Evolutionary conservation across 345 rosid genomes (phyloP).

Genomic region (rapeseed (Brassica napus)): Da-Ae NC_063435.1:6209501-6210000

Average conservation of each 20-base stretch:
- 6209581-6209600: background rate
- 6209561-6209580: background rate
- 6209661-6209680: background rate
- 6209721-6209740: background rate
- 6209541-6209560: background rate
- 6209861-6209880: slow-evolving; percentile 1
- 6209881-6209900: slow-evolving; percentile 10
- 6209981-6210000: background rate
- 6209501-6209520: background rate
- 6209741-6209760: background rate
- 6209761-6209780: background rate
- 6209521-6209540: background rate
- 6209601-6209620: background rate
- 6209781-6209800: slow-evolving; percentile 8
- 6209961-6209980: slow-evolving; percentile 2
- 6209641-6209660: background rate
- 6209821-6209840: background rate
- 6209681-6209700: background rate
- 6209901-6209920: background rate
- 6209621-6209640: background rate
- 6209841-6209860: slow-evolving; percentile 21
- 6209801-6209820: slow-evolving; percentile 29
- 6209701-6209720: slow-evolving; percentile 11
- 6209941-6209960: background rate
- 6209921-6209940: background rate